Conservation (phyloP, 73 alveolate species). For the Tetrahymena borealis region DNA sequence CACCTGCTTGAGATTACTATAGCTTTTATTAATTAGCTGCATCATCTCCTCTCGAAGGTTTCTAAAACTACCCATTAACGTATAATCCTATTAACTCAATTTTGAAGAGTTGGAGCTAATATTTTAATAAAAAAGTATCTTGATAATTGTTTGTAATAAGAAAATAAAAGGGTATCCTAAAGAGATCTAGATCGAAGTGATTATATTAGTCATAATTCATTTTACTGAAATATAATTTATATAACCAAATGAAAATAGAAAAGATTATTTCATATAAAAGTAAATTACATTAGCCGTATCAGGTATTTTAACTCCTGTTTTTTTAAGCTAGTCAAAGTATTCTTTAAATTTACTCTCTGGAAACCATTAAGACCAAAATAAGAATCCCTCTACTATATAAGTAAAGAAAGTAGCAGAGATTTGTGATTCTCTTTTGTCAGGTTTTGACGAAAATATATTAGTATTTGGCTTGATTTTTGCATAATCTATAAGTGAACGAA, state of each 20-base stretch:
- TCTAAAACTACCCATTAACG: not conserved
- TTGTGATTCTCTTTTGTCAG: not conserved
- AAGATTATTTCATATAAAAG: no score
- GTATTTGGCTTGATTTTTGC: not conserved
- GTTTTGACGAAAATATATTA: not conserved
- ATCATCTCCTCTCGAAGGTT: not conserved
- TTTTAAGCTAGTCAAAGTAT: not conserved
- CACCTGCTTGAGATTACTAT: not conserved
- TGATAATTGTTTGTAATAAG: not conserved
- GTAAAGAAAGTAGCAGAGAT: not conserved
- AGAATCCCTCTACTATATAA: not conserved
- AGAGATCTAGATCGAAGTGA: no score
- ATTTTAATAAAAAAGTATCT: not conserved
- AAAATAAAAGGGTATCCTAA: not conserved
- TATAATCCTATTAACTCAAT: not conserved
- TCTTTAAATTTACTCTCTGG: not conserved
- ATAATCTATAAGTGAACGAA: not conserved
- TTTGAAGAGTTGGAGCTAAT: not conserved
- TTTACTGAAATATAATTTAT: no score
- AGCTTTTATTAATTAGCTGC: not conserved
- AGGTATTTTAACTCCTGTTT: not conserved
- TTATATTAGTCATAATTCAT: no score
- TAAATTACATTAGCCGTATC: not conserved
- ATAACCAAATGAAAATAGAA: no score
- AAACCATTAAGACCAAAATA: not conserved